Percentiles rank a stretch among this genome's conserved stretches.
Conservation (phyloP, 148 eudicot genomes). For the Spergularia bocconei region DNA sequence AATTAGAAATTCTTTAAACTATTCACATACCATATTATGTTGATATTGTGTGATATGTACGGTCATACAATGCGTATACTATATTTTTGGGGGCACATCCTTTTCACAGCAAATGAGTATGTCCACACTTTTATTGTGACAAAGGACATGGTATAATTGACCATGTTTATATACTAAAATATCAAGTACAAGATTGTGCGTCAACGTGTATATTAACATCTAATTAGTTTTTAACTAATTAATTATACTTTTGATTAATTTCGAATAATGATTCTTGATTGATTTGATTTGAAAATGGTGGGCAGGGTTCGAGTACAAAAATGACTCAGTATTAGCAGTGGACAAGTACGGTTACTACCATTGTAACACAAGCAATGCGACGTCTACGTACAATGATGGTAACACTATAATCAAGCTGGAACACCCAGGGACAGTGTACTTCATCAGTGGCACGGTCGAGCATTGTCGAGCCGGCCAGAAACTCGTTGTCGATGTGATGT, state of each 20-base stretch:
- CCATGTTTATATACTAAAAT: too few species aligned
- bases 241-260: not conserved
- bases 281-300: not conserved
- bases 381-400: constrained; percentile 39
- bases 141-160: too few species aligned
- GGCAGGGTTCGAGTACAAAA: constrained; percentile 59
- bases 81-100: too few species aligned
- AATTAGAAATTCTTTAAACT: too few species aligned
- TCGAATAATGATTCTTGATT: not conserved
- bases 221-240: not conserved
- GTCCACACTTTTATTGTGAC: too few species aligned
- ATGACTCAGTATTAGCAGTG: constrained; percentile 65
- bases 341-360: constrained; percentile 70
- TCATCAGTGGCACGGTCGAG: constrained; percentile 49
- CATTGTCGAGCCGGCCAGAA: constrained; percentile 60
- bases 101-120: too few species aligned
- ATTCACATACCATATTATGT: too few species aligned
- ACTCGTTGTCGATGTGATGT: constrained; percentile 41
- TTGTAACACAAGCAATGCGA: constrained; percentile 42
- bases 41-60: too few species aligned
- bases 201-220: too few species aligned
- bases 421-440: constrained; percentile 40
- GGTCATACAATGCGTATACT: too few species aligned
- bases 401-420: constrained; percentile 39
- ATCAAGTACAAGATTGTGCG: too few species aligned